Conservation (phyloP, 2,329 filamentous ascomycete species). For the Colletotrichum costaricense region DNA sequence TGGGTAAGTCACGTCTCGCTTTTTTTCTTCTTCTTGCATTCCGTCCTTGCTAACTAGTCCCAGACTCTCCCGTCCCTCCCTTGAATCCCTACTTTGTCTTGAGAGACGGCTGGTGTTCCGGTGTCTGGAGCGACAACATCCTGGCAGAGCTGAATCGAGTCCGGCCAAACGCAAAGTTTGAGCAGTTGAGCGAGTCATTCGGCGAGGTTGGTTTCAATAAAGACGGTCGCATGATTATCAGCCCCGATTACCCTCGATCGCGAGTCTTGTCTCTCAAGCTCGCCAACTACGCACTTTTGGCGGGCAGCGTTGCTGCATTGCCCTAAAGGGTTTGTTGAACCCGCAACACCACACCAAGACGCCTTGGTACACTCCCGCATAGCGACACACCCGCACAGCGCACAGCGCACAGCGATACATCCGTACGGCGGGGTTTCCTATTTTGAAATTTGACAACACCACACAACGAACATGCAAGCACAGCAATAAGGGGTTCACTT, state of each 20-base stretch:
- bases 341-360: too few species aligned
- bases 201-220: constrained; percentile 69
- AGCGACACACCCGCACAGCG: background rate
- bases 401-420: background rate
- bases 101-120: constrained; percentile 69
- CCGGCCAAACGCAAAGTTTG: constrained; percentile 69
- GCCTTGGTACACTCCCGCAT: background rate
- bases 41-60: constrained; percentile 38
- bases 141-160: constrained; percentile 68
- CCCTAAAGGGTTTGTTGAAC: constrained; percentile 2
- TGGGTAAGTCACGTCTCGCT: constrained; percentile 58
- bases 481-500: constrained; percentile 28
- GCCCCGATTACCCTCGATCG: constrained; percentile 64
- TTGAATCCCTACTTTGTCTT: constrained; percentile 80
- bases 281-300: constrained; percentile 65
- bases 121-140: constrained; percentile 79
- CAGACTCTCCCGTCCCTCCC: constrained; percentile 76
- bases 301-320: constrained; percentile 30
- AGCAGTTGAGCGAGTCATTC: constrained; percentile 73
- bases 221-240: constrained; percentile 68
- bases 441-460: constrained; percentile 15
- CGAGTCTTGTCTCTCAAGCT: constrained; percentile 67
- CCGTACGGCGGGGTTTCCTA: background rate
- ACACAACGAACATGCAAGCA: constrained; percentile 32
- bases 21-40: background rate